Conservation (phyloP, 306 rosid genomes). For the Echinosophora koreensis region DNA sequence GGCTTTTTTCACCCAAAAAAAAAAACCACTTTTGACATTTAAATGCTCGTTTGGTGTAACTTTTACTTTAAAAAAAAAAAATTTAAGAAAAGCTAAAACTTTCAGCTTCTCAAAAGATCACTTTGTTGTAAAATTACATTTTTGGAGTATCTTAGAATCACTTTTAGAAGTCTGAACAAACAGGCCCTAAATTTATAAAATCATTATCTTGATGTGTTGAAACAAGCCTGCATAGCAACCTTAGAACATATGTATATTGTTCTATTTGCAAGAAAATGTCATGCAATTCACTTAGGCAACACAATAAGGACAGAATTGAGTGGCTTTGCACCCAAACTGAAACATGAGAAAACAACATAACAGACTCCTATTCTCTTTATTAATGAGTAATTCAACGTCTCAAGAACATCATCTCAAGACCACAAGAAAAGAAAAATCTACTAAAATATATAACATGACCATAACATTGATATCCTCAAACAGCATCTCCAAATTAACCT, state of each 20-base stretch:
- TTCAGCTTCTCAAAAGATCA: too few species aligned
- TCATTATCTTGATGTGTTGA: neutral
- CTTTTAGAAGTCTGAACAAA: too few species aligned
- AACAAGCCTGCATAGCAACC: conserved; percentile 5
- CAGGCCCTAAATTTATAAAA: neutral
- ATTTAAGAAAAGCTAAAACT: too few species aligned
- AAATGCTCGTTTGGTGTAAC: too few species aligned
- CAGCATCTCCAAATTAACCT: neutral
- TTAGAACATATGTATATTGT: neutral
- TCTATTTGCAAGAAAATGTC: conserved; percentile 1
- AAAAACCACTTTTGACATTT: too few species aligned
- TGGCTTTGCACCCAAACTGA: neutral
- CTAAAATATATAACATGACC: neutral
- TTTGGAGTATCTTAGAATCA: too few species aligned
- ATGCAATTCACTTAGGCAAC: conserved; percentile 7
- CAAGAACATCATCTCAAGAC: neutral
- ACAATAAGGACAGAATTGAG: neutral
- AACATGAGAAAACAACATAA: neutral
- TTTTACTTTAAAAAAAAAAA: too few species aligned
- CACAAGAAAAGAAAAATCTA: neutral
- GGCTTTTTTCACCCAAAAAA: too few species aligned
- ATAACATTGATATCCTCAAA: neutral
- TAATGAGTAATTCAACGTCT: neutral
- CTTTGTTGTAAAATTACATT: too few species aligned
- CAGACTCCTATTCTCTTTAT: neutral